Conservation (phyloP, 1,284 basidiomycete genomes). For the Clitocybe nebularis region DNA sequence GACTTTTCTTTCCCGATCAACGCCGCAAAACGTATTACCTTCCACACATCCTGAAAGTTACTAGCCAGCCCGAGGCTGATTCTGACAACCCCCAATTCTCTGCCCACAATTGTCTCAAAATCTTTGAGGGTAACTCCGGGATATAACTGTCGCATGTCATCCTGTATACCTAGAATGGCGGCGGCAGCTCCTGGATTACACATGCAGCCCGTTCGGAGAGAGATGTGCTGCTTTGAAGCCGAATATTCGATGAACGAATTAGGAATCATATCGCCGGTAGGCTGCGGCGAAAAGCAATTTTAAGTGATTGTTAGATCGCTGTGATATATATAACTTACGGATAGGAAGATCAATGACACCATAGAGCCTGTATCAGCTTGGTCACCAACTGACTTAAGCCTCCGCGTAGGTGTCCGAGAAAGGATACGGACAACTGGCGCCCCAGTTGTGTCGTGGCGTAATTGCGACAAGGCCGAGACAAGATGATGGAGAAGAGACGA, state of each 20-base stretch:
- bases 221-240: conserved; percentile 61
- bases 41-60: conserved; percentile 71
- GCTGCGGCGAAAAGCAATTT: conserved; percentile 38
- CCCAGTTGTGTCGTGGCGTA: conserved; percentile 57
- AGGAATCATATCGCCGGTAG: conserved; percentile 60
- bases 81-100: conserved; percentile 70
- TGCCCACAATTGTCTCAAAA: conserved; percentile 58
- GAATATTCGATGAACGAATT: conserved; percentile 69
- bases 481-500: conserved; percentile 61
- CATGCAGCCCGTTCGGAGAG: conserved; percentile 79
- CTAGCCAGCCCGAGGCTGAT: conserved; percentile 74
- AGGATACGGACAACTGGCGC: conserved; percentile 62
- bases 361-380: conserved; percentile 65
- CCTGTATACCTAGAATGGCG: conserved; percentile 59
- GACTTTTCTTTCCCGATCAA: conserved; percentile 41
- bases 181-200: conserved; percentile 81
- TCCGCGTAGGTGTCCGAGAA: conserved; percentile 50
- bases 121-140: conserved; percentile 56
- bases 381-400: conserved; percentile 57
- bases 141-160: conserved; percentile 62
- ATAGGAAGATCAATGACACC: conserved; percentile 60
- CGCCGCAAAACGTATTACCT: conserved; percentile 55
- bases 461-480: conserved; percentile 44
- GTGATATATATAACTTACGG: conserved; percentile 37
- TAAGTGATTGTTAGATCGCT: neutral